A percentile compares a stretch with the other conserved stretches of the same genome.
Evolutionary conservation across 805 yeast genomes (phyloP).

Genomic region (Candida yuanshanica): DNA sequence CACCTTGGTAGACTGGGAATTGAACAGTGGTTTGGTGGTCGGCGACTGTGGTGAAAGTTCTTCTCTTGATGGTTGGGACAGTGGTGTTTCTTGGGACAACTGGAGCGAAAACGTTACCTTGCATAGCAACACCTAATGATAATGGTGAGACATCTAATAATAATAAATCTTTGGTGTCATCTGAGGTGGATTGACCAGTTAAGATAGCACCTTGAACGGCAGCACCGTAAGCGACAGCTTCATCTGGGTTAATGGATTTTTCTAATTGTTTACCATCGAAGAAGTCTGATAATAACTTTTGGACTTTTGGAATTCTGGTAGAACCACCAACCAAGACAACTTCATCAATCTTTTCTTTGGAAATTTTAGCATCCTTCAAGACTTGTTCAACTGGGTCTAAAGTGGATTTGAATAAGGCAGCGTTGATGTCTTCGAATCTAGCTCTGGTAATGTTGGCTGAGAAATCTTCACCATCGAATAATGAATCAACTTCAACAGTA

Average conservation of each 20-base stretch:
- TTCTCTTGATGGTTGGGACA: slow-evolving; percentile 97
- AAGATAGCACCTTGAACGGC: slow-evolving; percentile 86
- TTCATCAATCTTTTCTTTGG: slow-evolving; percentile 84
- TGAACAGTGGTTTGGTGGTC: slow-evolving; percentile 83
- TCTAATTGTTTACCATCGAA: slow-evolving; percentile 95
- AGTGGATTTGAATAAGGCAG: slow-evolving; percentile 88
- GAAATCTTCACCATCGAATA: slow-evolving; percentile 94
- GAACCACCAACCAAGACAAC: slow-evolving; percentile 98
- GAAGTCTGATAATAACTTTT: slow-evolving; percentile 89
- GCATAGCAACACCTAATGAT: slow-evolving; percentile 99
- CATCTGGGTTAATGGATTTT: slow-evolving; percentile 96
- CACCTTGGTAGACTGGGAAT: slow-evolving; percentile 90
- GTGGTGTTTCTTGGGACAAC: slow-evolving; percentile 99
- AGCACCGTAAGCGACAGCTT: slow-evolving; percentile 86
- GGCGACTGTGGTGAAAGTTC: slow-evolving; percentile 85
- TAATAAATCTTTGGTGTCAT: slow-evolving; percentile 85
- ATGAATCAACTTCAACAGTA: slow-evolving; percentile 93
- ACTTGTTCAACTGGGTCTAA: slow-evolving; percentile 93
- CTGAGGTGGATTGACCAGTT: slow-evolving; percentile 78
- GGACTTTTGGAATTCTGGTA: slow-evolving; percentile 98
- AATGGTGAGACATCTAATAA: slow-evolving; percentile 89
- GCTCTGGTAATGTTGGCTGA: slow-evolving; percentile 93
- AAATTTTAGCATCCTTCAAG: slow-evolving; percentile 82
- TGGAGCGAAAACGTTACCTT: slow-evolving; percentile 98
- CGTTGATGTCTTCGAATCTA: slow-evolving; percentile 94